Evolutionary conservation across 495 filamentous ascomycete species (phyloP), one percentile per base, ranked within the genome.

Genomic region (Aspergillus heteromorphus): DNA sequence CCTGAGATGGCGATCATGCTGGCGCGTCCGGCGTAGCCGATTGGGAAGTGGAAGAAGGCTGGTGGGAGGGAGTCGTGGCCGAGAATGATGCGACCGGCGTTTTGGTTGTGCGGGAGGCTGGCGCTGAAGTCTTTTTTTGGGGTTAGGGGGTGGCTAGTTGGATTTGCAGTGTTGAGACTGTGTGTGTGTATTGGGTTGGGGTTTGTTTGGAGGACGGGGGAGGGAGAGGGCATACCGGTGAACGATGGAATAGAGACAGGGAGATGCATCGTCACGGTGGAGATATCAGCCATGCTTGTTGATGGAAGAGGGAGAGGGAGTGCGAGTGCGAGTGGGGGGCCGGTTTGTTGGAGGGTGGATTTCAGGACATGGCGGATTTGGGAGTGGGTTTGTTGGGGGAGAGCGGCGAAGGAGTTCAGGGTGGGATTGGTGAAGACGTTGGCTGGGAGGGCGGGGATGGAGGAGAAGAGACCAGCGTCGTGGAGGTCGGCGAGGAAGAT

Each of bases 241-340:
- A 95, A 96, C 58, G 91, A 88, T 4, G 86, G 85, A 45, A 95
- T 87, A 9, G 72, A 66, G 74, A 96, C 82, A 1, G 91, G 91
- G 11, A 95, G 66, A 60, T 92, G 86, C 63, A 81, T 81, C 34
- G 66, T 76, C n/a, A 88, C 83, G 56, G 69, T 25, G 73, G 75
- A 70, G 11, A 88, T 70, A 5, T 81, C 63, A n/a, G 78, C 65
- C 0, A 74, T 67, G 56, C 78, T 81, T 36, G 75, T 61, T 2
- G 62, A 2, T 61, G 69, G 52, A 85, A 81, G 25, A 86, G 66
- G 17, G 69, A 51, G 86, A 81, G 21, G 86, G 65, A 19, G 4
- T 55, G 40, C 81, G 82, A n/a, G n/a, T n/a, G n/a, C n/a, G n/a
- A n/a, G n/a, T n/a, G n/a, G n/a, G n/a, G n/a, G n/a, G n/a, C n/a